Conservation (phyloP, 805 yeast genomes). For the Ogataea naganishii region DNA sequence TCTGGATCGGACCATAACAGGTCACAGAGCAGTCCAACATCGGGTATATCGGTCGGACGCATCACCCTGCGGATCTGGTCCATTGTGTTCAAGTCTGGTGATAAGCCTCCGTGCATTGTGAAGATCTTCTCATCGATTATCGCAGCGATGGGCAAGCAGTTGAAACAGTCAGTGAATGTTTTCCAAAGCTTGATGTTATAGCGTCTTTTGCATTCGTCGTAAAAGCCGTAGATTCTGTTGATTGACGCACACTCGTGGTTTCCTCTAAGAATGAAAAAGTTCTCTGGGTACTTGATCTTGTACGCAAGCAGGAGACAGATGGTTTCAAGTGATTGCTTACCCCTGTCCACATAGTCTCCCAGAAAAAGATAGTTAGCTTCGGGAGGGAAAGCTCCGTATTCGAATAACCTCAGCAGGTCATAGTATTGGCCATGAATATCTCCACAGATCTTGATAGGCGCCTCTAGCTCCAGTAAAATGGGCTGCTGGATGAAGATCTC, state of each 20-base stretch:
- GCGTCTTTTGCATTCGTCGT: slow-evolving; percentile 97
- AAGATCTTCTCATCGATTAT: slow-evolving; percentile 96
- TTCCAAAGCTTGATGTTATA: slow-evolving; percentile 98
- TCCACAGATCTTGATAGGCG: slow-evolving; percentile 96
- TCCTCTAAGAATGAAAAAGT: slow-evolving; percentile 93
- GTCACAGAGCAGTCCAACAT: slow-evolving; percentile 93
- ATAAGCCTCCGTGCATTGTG: slow-evolving; percentile 98
- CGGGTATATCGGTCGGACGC: slow-evolving; percentile 99
- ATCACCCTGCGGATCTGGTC: slow-evolving; percentile 97
- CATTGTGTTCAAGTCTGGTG: slow-evolving; percentile 96
- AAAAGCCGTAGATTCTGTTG: slow-evolving; percentile 95
- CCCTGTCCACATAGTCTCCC: slow-evolving; percentile 98
- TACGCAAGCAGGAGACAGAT: slow-evolving; percentile 90
- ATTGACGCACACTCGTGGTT: slow-evolving; percentile 98
- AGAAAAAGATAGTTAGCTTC: slow-evolving; percentile 93
- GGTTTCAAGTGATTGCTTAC: slow-evolving; percentile 94
- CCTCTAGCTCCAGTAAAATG: slow-evolving; percentile 87
- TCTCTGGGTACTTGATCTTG: slow-evolving; percentile 97
- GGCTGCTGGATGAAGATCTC: slow-evolving; percentile 98
- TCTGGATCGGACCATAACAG: slow-evolving; percentile 98
- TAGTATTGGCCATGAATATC: slow-evolving; percentile 98
- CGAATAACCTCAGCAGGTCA: slow-evolving; percentile 89
- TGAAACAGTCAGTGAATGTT: slow-evolving; percentile 96
- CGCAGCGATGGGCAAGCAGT: slow-evolving; percentile 97
- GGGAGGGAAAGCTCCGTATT: slow-evolving; percentile 98